Percentiles rank a stretch among this genome's conserved stretches.
These are phyloP conservation scores for Trametes hirsuta DNA, from an alignment of 1,284 basidiomycete species.

Conservation along the genomic window DNA sequence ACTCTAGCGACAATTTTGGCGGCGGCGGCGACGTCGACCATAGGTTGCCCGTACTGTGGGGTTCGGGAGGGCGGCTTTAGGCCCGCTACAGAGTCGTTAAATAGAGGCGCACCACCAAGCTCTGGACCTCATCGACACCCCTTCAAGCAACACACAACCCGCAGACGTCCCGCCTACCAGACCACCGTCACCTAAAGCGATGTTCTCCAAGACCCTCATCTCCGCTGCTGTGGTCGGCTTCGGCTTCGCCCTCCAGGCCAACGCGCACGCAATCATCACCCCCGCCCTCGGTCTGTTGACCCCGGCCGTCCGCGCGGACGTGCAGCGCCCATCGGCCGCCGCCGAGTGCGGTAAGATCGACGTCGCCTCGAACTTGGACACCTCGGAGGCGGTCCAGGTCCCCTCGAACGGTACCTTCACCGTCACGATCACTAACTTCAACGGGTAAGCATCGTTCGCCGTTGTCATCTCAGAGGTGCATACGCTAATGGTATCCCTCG, in stretches of 20 bases:
- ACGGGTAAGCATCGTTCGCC: conserved; percentile 41
- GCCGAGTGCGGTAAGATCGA: conserved; percentile 50
- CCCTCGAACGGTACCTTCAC: conserved; percentile 46
- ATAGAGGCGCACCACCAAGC: no score
- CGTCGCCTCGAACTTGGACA: conserved; percentile 45
- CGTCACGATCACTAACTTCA: conserved; percentile 52
- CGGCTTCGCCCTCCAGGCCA: conserved; percentile 29
- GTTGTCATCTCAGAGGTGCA: background rate
- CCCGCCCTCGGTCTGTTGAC: conserved; percentile 53
- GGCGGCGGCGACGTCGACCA: no score
- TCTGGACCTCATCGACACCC: no score
- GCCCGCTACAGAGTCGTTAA: no score
- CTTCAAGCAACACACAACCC: no score
- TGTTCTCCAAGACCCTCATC: conserved; percentile 27
- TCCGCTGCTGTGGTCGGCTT: conserved; percentile 22
- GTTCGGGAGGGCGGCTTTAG: no score
- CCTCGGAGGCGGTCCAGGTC: conserved; percentile 46
- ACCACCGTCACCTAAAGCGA: no score
- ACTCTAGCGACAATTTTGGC: no score
- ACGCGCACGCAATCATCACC: conserved; percentile 49
- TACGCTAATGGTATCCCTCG: background rate
- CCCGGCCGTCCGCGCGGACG: conserved; percentile 44
- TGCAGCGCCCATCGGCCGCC: conserved; percentile 44
- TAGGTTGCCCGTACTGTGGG: no score
- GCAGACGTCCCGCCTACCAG: no score